Evolutionary conservation across 176 grass and related monocot genomes (phyloP).

Genomic region (Triticum turgidum): DNA sequence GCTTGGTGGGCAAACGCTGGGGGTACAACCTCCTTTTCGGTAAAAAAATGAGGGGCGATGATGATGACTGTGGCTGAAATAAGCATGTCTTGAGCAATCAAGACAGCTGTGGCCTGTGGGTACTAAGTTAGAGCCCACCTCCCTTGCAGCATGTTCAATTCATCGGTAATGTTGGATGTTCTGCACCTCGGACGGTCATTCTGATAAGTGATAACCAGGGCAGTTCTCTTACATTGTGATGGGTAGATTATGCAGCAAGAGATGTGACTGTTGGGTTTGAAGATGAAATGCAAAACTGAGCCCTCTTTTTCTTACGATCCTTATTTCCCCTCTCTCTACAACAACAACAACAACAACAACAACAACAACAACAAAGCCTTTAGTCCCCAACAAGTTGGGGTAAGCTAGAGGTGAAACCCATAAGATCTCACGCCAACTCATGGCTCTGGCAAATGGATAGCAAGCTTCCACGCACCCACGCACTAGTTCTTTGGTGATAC

Average conservation of each 20-base stretch:
- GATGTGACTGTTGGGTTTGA: background rate
- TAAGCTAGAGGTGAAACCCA: no score
- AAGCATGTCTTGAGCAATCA: conserved; percentile 4
- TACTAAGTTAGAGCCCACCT: background rate
- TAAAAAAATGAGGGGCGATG: conserved; percentile 14
- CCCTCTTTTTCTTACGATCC: no score
- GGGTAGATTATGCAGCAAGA: background rate
- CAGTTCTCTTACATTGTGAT: background rate
- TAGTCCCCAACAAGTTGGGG: no score
- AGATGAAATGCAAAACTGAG: background rate
- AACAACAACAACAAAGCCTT: no score
- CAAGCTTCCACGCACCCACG: no score
- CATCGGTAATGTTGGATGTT: background rate
- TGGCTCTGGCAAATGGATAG: no score
- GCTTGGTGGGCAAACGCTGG: background rate
- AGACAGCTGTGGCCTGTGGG: background rate
- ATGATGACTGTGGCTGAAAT: background rate
- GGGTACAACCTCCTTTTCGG: background rate
- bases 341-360: no score
- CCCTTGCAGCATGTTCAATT: background rate
- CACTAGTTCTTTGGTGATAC: no score
- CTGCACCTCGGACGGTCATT: conserved; percentile 18
- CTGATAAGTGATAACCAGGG: background rate
- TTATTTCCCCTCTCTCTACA: no score
- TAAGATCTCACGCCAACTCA: no score